Evolutionary conservation across 495 filamentous ascomycete species (phyloP), one percentile per base, ranked within the genome.

Genomic region (Trichoderma asperelloides): DNA sequence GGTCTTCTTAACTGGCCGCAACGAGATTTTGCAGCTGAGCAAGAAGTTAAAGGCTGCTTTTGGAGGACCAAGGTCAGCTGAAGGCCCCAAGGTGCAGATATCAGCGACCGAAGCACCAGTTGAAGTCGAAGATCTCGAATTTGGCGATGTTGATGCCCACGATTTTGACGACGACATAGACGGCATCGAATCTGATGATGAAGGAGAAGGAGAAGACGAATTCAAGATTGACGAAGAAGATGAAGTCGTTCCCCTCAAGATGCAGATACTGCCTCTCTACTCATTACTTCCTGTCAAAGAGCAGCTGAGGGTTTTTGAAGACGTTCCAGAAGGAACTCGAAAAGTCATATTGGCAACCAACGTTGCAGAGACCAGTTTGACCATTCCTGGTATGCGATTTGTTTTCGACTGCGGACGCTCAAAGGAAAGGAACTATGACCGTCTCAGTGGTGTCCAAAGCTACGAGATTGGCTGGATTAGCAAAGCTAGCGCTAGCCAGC

Each of bases 381-480:
- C 96, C 0, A 99, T 99, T 55, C 96, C 96, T 3, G 92, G 92
- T 21, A 94, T 97, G 68, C 85, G 91, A 65, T 99, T 97, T 72
- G 96, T 99, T 18, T 96, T 99, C 69, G 96, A 99, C 76, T 77
- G 89, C 71, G 96, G 96, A 39, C 84, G 96, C 49, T 86, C 90
- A 2, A 99, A 99, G 75, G 93, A 97, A 74, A 89, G 93, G 67
- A 89, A 87, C 63, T 98, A 92, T 72, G 88, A 98, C 71, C 80
- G 85, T 16, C 77, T 82, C 25, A 97, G 90, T 12, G 94, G 95
- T 12, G 93, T 99, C 0, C 95, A 98, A 75, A 96, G 88, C 71
- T 99, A 97, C 72, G 91, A 97, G 73, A 84, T 98, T 51, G 88
- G 88, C 51, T 99, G 94, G 92, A 95, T 97, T 69, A 97, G 93